A percentile compares a stretch with the other conserved stretches of the same genome.
phyloP scores from a whole-genome alignment of 2,329 filamentous ascomycete genomes.

The Sporothrix pseudoabietina region DNA sequence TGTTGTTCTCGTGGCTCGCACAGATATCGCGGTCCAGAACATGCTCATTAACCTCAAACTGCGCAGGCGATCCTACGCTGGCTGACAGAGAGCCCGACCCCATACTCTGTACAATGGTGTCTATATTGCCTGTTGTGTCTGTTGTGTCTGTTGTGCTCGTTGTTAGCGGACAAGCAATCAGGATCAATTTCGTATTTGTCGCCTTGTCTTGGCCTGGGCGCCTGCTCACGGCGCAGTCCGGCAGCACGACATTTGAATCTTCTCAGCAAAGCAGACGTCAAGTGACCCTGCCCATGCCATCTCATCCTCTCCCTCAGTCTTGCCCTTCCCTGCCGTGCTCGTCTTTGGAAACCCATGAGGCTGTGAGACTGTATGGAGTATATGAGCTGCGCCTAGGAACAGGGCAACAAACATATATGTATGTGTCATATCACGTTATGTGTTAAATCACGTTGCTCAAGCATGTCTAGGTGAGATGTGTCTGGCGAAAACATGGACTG shows the following conservation, averaged over 20 bases:
- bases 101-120: background rate
- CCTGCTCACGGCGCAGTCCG: background rate
- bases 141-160: background rate
- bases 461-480: background rate
- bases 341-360: conserved; percentile 25
- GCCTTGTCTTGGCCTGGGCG: background rate
- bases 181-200: background rate
- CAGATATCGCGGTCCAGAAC: background rate
- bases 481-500: background rate
- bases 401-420: background rate
- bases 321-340: conserved; percentile 24
- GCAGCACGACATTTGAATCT: background rate
- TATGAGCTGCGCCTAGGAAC: background rate
- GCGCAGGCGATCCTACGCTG: background rate
- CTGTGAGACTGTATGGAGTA: conserved; percentile 28
- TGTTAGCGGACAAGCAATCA: background rate
- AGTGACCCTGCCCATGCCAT: background rate
- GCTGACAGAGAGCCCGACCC: background rate
- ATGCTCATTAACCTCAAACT: conserved; percentile 8
- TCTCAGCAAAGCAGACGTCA: background rate
- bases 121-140: background rate
- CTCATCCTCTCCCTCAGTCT: background rate
- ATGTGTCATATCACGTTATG: background rate
- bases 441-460: background rate
- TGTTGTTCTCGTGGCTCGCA: background rate